Conservation (phyloP, 2,329 filamentous ascomycete species). For the Arthrobotrys iridis region DNA sequence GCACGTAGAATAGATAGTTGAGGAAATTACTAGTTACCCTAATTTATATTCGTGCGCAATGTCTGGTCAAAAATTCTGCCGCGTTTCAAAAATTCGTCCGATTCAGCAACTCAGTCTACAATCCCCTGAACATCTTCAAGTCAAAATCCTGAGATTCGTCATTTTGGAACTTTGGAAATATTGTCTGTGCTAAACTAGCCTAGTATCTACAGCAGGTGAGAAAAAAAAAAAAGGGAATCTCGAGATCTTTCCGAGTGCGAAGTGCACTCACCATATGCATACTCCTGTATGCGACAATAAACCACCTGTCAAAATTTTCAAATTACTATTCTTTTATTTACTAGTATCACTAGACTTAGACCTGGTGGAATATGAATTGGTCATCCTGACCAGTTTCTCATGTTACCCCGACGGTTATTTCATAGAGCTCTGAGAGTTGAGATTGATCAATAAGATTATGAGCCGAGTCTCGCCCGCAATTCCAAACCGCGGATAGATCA, state of each 20-base stretch:
- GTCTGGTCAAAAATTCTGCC: neutral
- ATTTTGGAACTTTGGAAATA: neutral
- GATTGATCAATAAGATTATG: slow-evolving; percentile 6
- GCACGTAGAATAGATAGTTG: neutral
- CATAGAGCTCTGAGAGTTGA: neutral
- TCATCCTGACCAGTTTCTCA: neutral
- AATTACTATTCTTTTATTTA: too few relatives aligned
- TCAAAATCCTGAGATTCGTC: neutral
- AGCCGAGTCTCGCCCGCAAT: slow-evolving; percentile 3
- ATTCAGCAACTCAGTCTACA: neutral
- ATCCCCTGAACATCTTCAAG: neutral
- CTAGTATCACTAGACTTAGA: neutral
- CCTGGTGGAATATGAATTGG: neutral
- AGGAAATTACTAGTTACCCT: too few relatives aligned
- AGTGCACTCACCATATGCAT: neutral
- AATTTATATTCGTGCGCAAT: neutral
- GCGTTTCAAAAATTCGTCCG: slow-evolving; percentile 16
- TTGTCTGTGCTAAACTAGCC: too few relatives aligned
- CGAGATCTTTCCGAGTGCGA: neutral
- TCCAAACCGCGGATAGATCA: neutral
- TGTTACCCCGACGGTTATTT: neutral
- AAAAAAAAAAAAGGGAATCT: neutral
- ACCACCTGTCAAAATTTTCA: too few relatives aligned
- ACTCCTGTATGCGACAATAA: neutral
- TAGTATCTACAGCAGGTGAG: too few relatives aligned